phyloP scores from a whole-genome alignment of 345 rosid genomes.

The Odontarrhena argentea region DNA sequence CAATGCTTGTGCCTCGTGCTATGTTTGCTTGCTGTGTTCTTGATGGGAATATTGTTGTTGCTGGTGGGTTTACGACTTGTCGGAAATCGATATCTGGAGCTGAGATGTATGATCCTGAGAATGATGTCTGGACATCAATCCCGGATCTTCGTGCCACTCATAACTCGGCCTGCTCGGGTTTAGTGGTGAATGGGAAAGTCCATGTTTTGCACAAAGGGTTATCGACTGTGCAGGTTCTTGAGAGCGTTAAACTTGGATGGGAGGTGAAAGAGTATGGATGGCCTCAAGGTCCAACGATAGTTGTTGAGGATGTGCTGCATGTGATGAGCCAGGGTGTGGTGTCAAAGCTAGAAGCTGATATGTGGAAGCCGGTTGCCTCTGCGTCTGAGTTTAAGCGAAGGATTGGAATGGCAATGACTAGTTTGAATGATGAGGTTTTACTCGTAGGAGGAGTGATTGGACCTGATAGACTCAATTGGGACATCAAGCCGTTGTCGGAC shows the following conservation, averaged over 20 bases:
- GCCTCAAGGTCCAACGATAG: constrained; percentile 92
- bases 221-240: constrained; percentile 83
- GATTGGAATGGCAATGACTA: constrained; percentile 80
- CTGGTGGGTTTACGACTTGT: constrained; percentile 94
- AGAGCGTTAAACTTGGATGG: constrained; percentile 65
- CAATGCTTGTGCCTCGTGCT: constrained; percentile 93
- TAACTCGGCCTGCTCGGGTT: constrained; percentile 87
- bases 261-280: constrained; percentile 72
- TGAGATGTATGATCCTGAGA: constrained; percentile 87
- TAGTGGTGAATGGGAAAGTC: constrained; percentile 67
- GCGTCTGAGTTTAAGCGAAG: constrained; percentile 85
- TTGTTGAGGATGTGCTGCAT: constrained; percentile 63
- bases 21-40: constrained; percentile 93
- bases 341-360: constrained; percentile 56
- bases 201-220: constrained; percentile 90
- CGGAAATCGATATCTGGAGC: constrained; percentile 87
- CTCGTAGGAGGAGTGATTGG: constrained; percentile 93
- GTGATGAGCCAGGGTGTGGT: constrained; percentile 75
- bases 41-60: constrained; percentile 84
- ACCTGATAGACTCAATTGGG: constrained; percentile 79
- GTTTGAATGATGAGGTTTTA: constrained; percentile 70
- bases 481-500: constrained; percentile 69
- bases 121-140: constrained; percentile 72
- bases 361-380: constrained; percentile 58
- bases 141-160: constrained; percentile 88